Percentiles rank a stretch among this genome's conserved stretches.
These are phyloP conservation scores for Aspergillus affinis DNA, from an alignment of 495 filamentous ascomycete species.

Conservation along the genomic window DNA sequence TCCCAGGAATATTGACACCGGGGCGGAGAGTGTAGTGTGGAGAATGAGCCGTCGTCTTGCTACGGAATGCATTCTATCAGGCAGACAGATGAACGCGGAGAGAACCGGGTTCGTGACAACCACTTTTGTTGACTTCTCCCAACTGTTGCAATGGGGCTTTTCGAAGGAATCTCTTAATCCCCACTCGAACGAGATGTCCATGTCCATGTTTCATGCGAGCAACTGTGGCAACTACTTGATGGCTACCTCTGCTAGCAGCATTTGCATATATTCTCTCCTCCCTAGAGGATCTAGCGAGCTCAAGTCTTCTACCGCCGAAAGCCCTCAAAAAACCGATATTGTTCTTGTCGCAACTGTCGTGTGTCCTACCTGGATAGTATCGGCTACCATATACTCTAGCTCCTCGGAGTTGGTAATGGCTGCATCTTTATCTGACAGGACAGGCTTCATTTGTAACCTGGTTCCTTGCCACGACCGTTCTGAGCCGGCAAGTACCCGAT, in stretches of 20 bases:
- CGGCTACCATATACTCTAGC: slow-evolving; percentile 65
- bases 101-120: slow-evolving; percentile 29
- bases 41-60: slow-evolving; percentile 59
- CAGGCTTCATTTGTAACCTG: slow-evolving; percentile 64
- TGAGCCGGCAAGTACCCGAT: not conserved
- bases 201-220: slow-evolving; percentile 53
- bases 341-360: slow-evolving; percentile 52
- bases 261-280: slow-evolving; percentile 60
- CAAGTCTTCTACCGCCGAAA: slow-evolving; percentile 12
- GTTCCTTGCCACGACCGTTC: slow-evolving; percentile 8
- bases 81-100: slow-evolving; percentile 48
- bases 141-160: slow-evolving; percentile 20
- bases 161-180: slow-evolving; percentile 5
- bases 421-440: slow-evolving; percentile 59
- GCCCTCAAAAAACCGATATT: slow-evolving; percentile 31
- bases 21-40: slow-evolving; percentile 47
- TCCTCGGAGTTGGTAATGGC: slow-evolving; percentile 57
- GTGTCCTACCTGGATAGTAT: slow-evolving; percentile 59
- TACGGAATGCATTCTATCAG: slow-evolving; percentile 58
- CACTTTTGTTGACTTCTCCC: slow-evolving; percentile 33
- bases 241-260: slow-evolving; percentile 54
- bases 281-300: slow-evolving; percentile 23
- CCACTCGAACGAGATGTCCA: slow-evolving; percentile 7
- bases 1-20: slow-evolving; percentile 9
- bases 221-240: slow-evolving; percentile 61